Base-by-base conservation (phyloP, 2,329 filamentous ascomycete species). In the Elsinoe fawcettii region DNA sequence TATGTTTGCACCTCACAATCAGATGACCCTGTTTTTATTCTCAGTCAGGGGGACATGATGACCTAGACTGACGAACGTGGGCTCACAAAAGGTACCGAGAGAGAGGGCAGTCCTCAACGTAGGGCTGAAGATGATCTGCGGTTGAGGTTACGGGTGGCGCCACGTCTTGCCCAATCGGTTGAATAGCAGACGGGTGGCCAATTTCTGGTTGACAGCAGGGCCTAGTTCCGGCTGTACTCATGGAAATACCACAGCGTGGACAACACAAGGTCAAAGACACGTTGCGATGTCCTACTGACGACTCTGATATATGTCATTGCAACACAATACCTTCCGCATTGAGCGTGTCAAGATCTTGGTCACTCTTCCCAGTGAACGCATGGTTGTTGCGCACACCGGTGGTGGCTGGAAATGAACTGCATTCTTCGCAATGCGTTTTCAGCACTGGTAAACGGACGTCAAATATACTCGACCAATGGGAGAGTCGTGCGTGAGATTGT, bases 351-450 rank as follows among this genome's bases (percentile, higher is more conserved):
- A 46, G 22, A 11, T 46, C 34, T 32, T 12, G 25, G 23, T n/a
- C n/a, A n/a, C n/a, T n/a, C n/a, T n/a, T n/a, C n/a, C n/a, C n/a
- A n/a, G n/a, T 34, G 25, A 51, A 51, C 25, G 25, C 25, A 32
- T 51, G 25, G 49, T 22, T 22, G 12, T 23, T 53, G 25, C 49
- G 32, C 41, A 14, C 12, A 25, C 39, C n/a, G 47, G 25, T 51
- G 47, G 47, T 51, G 47, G 47, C 30, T 51, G 47, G 47, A 30
- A 32, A 34, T n/a, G 47, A 51, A 51, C 47, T 51, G 47, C 27
- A 37, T 51, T 51, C 47, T 51, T 51, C 47, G 47, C 14, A 22
- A n/a, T 25, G 20, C 49, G 30, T 34, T 30, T 36, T 37, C 16
- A 25, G 11, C 32, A 36, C 14, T 36, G 49, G 20, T 16, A 18